A percentile compares a stretch with the other conserved stretches of the same genome.
Evolutionary conservation across 1,284 basidiomycete species (phyloP).

Genomic region (Boletus albobrunnescens): DNA sequence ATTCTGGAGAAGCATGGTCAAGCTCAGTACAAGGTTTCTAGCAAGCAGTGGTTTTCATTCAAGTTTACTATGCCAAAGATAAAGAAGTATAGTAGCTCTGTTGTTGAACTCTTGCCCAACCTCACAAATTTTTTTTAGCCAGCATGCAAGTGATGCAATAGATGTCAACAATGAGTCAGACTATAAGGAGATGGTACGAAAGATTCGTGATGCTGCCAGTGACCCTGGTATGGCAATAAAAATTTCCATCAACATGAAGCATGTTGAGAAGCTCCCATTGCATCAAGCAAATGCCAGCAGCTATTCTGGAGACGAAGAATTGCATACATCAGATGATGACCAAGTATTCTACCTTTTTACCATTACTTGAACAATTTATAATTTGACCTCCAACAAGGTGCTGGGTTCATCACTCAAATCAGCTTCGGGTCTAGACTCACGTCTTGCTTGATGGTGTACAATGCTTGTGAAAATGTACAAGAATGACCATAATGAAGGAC

Average conservation of each 20-base stretch:
- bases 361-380: neutral
- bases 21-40: constrained; percentile 1
- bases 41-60: neutral
- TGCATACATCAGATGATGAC: neutral
- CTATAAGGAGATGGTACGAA: constrained; percentile 14
- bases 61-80: neutral
- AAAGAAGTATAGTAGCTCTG: neutral
- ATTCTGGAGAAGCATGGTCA: constrained; percentile 9
- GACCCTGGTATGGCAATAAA: neutral
- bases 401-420: neutral
- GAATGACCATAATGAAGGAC: neutral
- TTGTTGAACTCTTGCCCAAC: neutral
- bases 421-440: neutral
- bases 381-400: neutral
- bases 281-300: neutral
- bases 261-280: neutral
- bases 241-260: neutral
- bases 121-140: neutral
- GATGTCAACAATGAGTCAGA: constrained; percentile 15
- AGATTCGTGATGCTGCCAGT: neutral
- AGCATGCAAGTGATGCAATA: constrained; percentile 1
- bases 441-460: neutral
- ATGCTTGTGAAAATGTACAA: neutral
- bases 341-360: neutral
- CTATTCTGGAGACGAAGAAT: neutral